Conservation (phyloP, 2,329 filamentous ascomycete species). For the Chaetomium globosum region DNA sequence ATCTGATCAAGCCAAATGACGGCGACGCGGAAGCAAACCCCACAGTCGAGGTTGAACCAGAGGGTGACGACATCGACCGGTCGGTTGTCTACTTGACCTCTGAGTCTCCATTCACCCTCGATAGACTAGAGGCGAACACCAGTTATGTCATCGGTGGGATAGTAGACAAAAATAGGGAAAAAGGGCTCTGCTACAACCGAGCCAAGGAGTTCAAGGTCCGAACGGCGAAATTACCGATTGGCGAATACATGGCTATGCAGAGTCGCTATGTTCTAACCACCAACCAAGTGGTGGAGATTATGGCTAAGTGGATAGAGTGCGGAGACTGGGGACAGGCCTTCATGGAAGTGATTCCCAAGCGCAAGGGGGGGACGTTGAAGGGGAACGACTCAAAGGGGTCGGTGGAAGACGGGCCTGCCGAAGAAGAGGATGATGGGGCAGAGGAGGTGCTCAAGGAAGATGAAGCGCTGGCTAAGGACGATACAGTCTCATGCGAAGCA, state of each 20-base stretch:
- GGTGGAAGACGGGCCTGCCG: slow-evolving; percentile 40
- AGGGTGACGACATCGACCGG: slow-evolving; percentile 43
- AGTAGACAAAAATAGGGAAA: slow-evolving; percentile 95
- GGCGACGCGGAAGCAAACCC: slow-evolving; percentile 27
- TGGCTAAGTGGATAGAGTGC: slow-evolving; percentile 87
- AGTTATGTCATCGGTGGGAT: slow-evolving; percentile 93
- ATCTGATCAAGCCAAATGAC: slow-evolving; percentile 52
- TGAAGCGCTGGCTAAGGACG: background rate
- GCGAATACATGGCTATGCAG: slow-evolving; percentile 91
- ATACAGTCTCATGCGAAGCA: background rate
- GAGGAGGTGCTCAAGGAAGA: slow-evolving; percentile 6
- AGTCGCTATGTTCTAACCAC: slow-evolving; percentile 85
- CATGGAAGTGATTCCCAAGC: slow-evolving; percentile 80
- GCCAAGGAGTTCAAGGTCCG: slow-evolving; percentile 75
- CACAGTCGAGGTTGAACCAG: slow-evolving; percentile 27
- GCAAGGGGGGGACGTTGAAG: slow-evolving; percentile 78
- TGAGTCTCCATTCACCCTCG: slow-evolving; percentile 84
- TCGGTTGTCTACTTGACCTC: slow-evolving; percentile 83
- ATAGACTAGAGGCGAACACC: slow-evolving; percentile 80
- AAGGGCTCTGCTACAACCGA: slow-evolving; percentile 86
- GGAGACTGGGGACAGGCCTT: slow-evolving; percentile 93
- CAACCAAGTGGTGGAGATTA: slow-evolving; percentile 96
- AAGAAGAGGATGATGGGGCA: slow-evolving; percentile 30
- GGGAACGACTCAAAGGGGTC: slow-evolving; percentile 38
- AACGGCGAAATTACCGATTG: slow-evolving; percentile 90